Evolutionary conservation across 768 basidiomycete species (phyloP).

Genomic region (Panaeolus cyanescens): DNA sequence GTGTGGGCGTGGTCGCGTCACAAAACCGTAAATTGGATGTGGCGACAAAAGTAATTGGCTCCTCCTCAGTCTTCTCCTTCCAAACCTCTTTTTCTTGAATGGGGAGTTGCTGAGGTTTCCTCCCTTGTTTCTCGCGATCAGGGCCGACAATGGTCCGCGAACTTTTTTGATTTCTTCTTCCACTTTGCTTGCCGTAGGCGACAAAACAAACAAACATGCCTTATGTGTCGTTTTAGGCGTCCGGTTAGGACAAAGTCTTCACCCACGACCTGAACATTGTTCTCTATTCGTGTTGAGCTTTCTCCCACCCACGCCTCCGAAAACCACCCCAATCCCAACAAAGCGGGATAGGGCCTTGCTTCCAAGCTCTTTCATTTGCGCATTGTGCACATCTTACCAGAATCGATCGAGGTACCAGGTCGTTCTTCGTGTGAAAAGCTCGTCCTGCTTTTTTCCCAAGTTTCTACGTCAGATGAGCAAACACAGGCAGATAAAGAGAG

Average conservation of each 20-base stretch:
- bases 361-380: not conserved
- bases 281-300: not conserved
- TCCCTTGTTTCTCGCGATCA: not conserved
- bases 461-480: conserved; percentile 1
- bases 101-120: not conserved
- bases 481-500: conserved; percentile 1
- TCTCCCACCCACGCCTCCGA: conserved; percentile 2
- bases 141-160: not conserved
- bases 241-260: not conserved
- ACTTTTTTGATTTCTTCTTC: conserved; percentile 1
- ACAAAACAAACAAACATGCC: not conserved
- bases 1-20: not conserved
- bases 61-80: not conserved
- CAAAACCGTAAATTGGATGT: conserved; percentile 3
- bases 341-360: not conserved
- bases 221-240: not conserved
- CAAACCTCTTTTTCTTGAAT: not conserved
- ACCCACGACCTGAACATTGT: conserved; percentile 1
- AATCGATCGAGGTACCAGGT: conserved; percentile 2
- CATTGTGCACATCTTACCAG: not conserved
- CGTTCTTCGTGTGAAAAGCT: not conserved
- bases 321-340: not conserved
- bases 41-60: not conserved
- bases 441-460: not conserved
- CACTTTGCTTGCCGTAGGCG: not conserved